These are phyloP conservation scores for Fermentozyma sake DNA, from an alignment of 1,139 yeast genomes.

Conservation along the genomic window DNA sequence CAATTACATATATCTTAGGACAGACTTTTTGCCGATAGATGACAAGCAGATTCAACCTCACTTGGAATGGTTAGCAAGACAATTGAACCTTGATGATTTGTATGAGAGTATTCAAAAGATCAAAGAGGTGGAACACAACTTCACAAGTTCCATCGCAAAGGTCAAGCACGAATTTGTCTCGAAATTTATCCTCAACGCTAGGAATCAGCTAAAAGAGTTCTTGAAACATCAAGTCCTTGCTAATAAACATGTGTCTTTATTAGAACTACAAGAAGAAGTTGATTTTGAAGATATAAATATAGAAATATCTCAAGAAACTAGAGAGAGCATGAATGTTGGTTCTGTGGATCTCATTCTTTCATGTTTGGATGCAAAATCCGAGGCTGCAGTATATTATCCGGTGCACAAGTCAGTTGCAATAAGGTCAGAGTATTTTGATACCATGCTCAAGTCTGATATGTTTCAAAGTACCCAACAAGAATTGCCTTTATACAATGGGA, in stretches of 20 bases:
- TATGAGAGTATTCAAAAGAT: slow-evolving; percentile 23
- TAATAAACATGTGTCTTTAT: slow-evolving; percentile 8
- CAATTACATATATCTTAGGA: slow-evolving; percentile 49
- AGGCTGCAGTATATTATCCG: slow-evolving; percentile 45
- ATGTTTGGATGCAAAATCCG: slow-evolving; percentile 27
- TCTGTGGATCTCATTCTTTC: slow-evolving; percentile 44
- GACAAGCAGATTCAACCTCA: slow-evolving; percentile 16
- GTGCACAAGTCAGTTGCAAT: slow-evolving; percentile 58
- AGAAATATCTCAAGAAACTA: no score
- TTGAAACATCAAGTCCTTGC: slow-evolving; percentile 36
- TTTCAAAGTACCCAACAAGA: slow-evolving; percentile 19
- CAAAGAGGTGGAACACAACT: slow-evolving; percentile 11
- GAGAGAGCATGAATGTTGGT: slow-evolving; percentile 17
- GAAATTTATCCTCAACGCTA: slow-evolving; percentile 43
- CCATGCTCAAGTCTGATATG: slow-evolving; percentile 55
- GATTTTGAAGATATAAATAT: slow-evolving; percentile 33
- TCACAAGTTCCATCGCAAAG: slow-evolving; percentile 27
- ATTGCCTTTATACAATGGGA: slow-evolving; percentile 12
- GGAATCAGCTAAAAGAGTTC: slow-evolving; percentile 39
- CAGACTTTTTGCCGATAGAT: slow-evolving; percentile 24
- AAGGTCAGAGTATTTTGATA: slow-evolving; percentile 60
- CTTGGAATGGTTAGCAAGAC: slow-evolving; percentile 29
- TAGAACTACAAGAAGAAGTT: slow-evolving; percentile 15
- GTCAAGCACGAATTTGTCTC: slow-evolving; percentile 43
- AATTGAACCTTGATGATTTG: slow-evolving; percentile 34